Percentiles rank a stretch among this genome's conserved stretches.
Evolutionary conservation across 148 eudicot genomes (phyloP).

Genomic region (Chenopodium quinoa): DNA sequence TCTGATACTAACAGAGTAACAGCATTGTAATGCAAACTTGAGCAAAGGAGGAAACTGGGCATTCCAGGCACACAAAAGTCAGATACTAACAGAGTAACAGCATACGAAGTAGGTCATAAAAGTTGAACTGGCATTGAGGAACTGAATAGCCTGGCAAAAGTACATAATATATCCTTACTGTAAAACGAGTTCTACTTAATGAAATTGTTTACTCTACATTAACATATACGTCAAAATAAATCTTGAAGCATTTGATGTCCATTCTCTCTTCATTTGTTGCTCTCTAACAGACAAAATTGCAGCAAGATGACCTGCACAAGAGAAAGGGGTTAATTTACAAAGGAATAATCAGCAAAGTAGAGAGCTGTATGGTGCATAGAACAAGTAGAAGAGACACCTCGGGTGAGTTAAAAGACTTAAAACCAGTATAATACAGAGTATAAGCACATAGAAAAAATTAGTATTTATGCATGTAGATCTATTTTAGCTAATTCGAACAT

Average conservation of each 20-base stretch:
- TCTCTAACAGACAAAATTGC: slow-evolving; percentile 1
- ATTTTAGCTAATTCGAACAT: not conserved
- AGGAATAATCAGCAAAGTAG: not conserved
- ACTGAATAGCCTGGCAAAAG: not conserved
- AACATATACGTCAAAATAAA: slow-evolving; percentile 1
- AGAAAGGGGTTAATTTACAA: not conserved
- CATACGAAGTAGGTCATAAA: not conserved
- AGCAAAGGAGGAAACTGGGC: not conserved
- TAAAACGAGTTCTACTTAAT: not conserved
- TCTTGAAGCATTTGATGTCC: slow-evolving; percentile 4
- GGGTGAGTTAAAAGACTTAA: no score
- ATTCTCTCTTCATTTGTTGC: slow-evolving; percentile 9
- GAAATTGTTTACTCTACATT: slow-evolving; percentile 2
- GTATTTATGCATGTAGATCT: not conserved
- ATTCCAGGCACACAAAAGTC: not conserved
- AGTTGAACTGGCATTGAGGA: not conserved
- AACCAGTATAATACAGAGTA: no score
- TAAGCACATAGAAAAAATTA: no score
- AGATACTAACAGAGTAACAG: no score
- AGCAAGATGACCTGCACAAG: slow-evolving; percentile 18
- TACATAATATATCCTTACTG: slow-evolving; percentile 4
- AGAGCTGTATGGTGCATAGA: not conserved
- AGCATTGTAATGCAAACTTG: not conserved
- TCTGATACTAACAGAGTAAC: not conserved
- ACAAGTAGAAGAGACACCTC: not conserved